These are phyloP conservation scores for Talaromyces sp. DNA, from an alignment of 2,329 filamentous ascomycete species.

Conservation along the genomic window DNA sequence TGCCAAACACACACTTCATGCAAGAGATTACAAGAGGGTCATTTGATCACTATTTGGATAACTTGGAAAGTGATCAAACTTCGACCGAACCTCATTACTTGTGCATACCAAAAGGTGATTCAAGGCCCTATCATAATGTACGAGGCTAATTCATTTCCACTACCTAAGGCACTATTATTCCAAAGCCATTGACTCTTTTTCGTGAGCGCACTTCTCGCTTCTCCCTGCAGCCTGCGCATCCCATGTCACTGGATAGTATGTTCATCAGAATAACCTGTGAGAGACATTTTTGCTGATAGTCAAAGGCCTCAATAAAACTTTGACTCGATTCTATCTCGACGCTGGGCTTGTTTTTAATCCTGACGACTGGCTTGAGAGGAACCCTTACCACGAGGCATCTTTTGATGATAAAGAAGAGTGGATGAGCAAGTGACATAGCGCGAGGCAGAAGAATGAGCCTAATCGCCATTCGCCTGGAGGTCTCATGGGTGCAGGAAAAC, in stretches of 20 bases:
- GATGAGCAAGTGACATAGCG: constrained; percentile 13
- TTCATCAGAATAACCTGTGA: constrained; percentile 5
- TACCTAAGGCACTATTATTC: constrained; percentile 14
- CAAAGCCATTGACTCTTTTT: constrained; percentile 11
- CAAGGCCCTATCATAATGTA: background rate
- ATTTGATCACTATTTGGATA: constrained; percentile 15
- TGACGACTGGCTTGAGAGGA: constrained; percentile 15
- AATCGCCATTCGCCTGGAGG: background rate
- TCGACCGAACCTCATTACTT: constrained; percentile 15
- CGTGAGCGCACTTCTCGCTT: constrained; percentile 16
- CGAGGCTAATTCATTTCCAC: constrained; percentile 1
- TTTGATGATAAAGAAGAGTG: constrained; percentile 16
- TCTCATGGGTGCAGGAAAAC: background rate
- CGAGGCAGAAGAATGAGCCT: background rate
- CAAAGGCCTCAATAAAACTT: constrained; percentile 13
- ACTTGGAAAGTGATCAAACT: constrained; percentile 10
- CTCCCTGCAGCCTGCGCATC: constrained; percentile 20
- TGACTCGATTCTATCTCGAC: constrained; percentile 18
- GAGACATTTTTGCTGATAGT: constrained; percentile 1
- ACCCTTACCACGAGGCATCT: constrained; percentile 15
- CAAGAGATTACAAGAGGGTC: constrained; percentile 18
- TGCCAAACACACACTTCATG: constrained; percentile 23
- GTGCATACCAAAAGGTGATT: constrained; percentile 17
- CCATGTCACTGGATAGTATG: constrained; percentile 18
- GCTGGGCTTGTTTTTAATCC: constrained; percentile 9